Conservation (phyloP, 1,284 basidiomycete species). For the Gastroboletus turbinatus region DNA sequence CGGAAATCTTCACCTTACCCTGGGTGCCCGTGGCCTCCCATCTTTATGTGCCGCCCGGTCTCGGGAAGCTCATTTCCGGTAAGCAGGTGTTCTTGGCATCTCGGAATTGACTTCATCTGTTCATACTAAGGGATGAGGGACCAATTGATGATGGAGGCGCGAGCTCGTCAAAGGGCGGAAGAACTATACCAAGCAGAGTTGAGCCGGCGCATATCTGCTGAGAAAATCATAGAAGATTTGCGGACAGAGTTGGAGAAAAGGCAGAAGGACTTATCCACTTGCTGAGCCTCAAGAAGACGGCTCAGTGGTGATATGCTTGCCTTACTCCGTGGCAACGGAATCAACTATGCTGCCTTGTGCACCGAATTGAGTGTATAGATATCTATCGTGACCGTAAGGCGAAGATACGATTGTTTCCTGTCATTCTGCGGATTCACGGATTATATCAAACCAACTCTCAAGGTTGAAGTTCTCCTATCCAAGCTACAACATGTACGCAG, state of each 20-base stretch:
- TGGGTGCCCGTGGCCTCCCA: conserved; percentile 29
- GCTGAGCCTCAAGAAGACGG: not conserved
- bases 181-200: conserved; percentile 27
- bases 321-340: not conserved
- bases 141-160: conserved; percentile 31
- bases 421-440: not conserved
- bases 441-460: not conserved
- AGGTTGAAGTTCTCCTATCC: not conserved
- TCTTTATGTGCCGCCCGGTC: conserved; percentile 37
- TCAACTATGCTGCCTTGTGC: not conserved
- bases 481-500: not conserved
- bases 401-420: not conserved
- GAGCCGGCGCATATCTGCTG: conserved; percentile 23
- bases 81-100: conserved; percentile 7
- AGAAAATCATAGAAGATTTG: conserved; percentile 19
- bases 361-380: not conserved
- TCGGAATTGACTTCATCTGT: conserved; percentile 6
- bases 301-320: not conserved
- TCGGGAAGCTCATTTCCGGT: conserved; percentile 39
- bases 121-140: conserved; percentile 36
- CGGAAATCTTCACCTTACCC: conserved; percentile 35
- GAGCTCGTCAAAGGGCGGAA: conserved; percentile 36
- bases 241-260: conserved; percentile 8
- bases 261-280: not conserved
- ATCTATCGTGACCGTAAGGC: not conserved